These are phyloP conservation scores for Phallus indusiatus DNA, from an alignment of 768 basidiomycete species.

Conservation along the genomic window DNA sequence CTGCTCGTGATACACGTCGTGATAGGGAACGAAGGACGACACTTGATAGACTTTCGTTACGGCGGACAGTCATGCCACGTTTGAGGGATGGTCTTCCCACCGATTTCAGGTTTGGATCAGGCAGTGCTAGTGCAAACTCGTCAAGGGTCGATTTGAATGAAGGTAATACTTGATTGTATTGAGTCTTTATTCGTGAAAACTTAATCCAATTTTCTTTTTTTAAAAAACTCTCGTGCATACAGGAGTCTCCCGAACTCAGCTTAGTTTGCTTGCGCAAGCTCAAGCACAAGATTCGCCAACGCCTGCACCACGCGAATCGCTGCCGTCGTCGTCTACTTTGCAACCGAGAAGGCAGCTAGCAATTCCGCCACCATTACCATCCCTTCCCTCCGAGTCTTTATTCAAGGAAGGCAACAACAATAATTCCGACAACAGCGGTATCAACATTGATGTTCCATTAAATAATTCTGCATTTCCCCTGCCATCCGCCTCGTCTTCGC, in stretches of 20 bases:
- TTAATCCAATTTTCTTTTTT: too few species aligned
- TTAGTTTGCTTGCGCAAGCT: conserved; percentile 29
- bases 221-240: not conserved
- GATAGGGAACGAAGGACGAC: conserved; percentile 18
- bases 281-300: conserved; percentile 28
- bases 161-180: too few species aligned
- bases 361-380: conserved; percentile 50
- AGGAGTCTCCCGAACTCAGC: conserved; percentile 22
- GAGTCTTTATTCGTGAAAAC: too few species aligned
- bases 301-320: conserved; percentile 29
- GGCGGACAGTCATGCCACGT: conserved; percentile 49
- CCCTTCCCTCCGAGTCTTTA: conserved; percentile 48
- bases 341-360: conserved; percentile 36
- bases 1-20: conserved; percentile 16
- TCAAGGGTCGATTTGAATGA: conserved; percentile 38
- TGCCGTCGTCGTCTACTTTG: conserved; percentile 32
- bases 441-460: not conserved
- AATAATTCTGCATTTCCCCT: not conserved
- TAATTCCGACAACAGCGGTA: too few species aligned
- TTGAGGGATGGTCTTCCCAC: not conserved
- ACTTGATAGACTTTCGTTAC: conserved; percentile 27
- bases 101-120: not conserved
- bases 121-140: not conserved
- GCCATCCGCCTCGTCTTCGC: conserved; percentile 14
- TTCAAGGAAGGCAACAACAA: conserved; percentile 5